Percentiles rank a stretch among this genome's conserved stretches.
These are phyloP conservation scores for Xylariaceae sp. DNA, from an alignment of 2,329 filamentous ascomycete species.

Conservation along the genomic window DNA sequence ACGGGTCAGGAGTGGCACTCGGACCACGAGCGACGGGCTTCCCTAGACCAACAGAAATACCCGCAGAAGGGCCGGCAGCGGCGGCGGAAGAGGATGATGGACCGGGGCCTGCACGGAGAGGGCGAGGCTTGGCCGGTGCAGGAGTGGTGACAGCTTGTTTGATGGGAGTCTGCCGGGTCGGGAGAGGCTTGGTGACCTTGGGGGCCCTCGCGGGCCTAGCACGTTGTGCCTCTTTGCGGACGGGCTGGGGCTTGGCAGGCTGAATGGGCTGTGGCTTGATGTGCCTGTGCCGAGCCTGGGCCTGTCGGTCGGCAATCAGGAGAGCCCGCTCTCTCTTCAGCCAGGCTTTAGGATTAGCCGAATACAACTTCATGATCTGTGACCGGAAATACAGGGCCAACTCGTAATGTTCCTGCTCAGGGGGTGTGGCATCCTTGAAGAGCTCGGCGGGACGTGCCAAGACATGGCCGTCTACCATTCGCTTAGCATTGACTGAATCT, in stretches of 20 bases:
- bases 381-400: conserved; percentile 49
- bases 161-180: conserved; percentile 10
- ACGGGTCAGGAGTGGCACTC: conserved; percentile 46
- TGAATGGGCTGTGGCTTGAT: conserved; percentile 37
- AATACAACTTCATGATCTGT: conserved; percentile 44
- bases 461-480: conserved; percentile 48
- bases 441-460: conserved; percentile 39
- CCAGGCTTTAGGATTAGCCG: conserved; percentile 43
- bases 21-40: conserved; percentile 30
- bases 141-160: conserved; percentile 21
- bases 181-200: conserved; percentile 25
- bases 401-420: conserved; percentile 49
- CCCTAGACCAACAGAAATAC: conserved; percentile 17
- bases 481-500: conserved; percentile 37
- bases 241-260: conserved; percentile 37
- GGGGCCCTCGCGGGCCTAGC: conserved; percentile 33
- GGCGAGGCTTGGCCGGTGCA: conserved; percentile 26
- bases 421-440: conserved; percentile 43
- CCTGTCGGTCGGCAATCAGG: conserved; percentile 44
- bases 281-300: conserved; percentile 36
- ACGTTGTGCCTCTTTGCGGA: conserved; percentile 31
- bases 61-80: background rate
- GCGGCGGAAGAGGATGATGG: conserved; percentile 11
- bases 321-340: conserved; percentile 46
- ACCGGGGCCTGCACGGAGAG: conserved; percentile 27